Conservation (phyloP, 2,329 filamentous ascomycete species). For the Anthostomella pinea region DNA sequence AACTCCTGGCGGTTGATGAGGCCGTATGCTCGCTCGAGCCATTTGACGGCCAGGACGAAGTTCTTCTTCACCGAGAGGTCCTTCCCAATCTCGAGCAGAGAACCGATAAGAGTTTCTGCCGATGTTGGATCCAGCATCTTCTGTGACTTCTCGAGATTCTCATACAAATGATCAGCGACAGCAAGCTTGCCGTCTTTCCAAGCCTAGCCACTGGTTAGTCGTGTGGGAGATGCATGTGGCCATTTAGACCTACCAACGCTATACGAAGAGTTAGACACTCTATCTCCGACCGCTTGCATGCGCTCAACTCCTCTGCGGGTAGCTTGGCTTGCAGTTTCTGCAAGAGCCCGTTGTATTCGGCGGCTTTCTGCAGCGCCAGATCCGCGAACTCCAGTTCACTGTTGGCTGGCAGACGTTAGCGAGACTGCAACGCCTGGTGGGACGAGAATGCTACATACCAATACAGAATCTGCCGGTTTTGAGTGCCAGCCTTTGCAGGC, state of each 20-base stretch:
- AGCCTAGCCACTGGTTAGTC: constrained; percentile 46
- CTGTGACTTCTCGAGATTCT: constrained; percentile 48
- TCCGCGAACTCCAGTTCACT: constrained; percentile 56
- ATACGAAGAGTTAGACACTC: constrained; percentile 67
- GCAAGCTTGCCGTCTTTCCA: constrained; percentile 73
- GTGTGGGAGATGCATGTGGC: constrained; percentile 11
- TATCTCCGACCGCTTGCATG: constrained; percentile 41
- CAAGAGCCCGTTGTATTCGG: constrained; percentile 49
- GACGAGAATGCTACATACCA: constrained; percentile 40
- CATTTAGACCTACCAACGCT: constrained; percentile 53
- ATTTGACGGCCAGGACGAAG: constrained; percentile 58
- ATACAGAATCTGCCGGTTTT: constrained; percentile 64
- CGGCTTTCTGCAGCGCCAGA: constrained; percentile 61
- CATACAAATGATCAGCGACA: constrained; percentile 75
- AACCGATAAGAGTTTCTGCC: constrained; percentile 62
- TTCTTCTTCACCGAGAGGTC: constrained; percentile 52
- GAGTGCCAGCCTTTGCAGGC: constrained; percentile 61
- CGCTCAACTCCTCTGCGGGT: constrained; percentile 29
- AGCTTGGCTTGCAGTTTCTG: constrained; percentile 28
- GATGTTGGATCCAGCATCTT: constrained; percentile 43
- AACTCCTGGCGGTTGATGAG: constrained; percentile 54
- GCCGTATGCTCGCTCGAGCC: constrained; percentile 68
- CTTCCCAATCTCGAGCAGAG: constrained; percentile 71
- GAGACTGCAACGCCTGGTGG: constrained; percentile 9
- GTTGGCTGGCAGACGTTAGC: constrained; percentile 38